Evolutionary conservation across 768 basidiomycete species (phyloP), one percentile per base, ranked within the genome.

Genomic region (Omphalotus guepiniiformis): DNA sequence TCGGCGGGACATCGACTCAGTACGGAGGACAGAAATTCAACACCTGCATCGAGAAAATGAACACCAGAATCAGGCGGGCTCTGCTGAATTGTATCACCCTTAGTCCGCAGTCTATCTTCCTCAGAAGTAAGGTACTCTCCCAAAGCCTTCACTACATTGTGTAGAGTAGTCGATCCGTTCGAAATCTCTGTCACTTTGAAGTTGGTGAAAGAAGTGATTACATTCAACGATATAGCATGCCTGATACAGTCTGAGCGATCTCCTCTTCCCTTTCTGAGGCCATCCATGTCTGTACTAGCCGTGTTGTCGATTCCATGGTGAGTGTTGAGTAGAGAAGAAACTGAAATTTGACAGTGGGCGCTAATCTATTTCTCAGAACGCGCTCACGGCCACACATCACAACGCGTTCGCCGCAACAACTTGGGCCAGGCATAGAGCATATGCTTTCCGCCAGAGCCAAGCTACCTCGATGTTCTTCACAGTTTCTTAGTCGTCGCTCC

Each of bases 111-210:
- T 3, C 73, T 70, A 55, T 85, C 88, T 46, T 95, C 88, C 48
- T 93, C 89, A 2, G 90, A 83, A 0, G 90, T 94, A 12, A 99
- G 71, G 58, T 88, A 93, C 55, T 89, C 85, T 34, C 91, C 91
- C 0, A 96, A 76, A 21, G 83, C 82, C 60, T 90, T 93, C 28
- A 98, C 90, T 18, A 98, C 68, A 52, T 84, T 77, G 4, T 93
- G 69, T 12, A 96, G 69, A 16, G 82, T 76, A 7, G 78, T 64
- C 18, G 72, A 63, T 16, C 81, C 82, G 50, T 70, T 68, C 12
- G 79, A 76, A 52, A 77, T 71, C 55, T 71, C 73, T 77, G 58
- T 37, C 26, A 21, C 19, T 22, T 29, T 47, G 30, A 44, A 41
- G 52, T 49, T 35, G 15, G 34, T 23, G 28, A 11, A 47, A 38